A percentile compares a stretch with the other conserved stretches of the same genome.
phyloP scores from a whole-genome alignment of 2,329 filamentous ascomycete species.

The Didymellaceae sp. region DNA sequence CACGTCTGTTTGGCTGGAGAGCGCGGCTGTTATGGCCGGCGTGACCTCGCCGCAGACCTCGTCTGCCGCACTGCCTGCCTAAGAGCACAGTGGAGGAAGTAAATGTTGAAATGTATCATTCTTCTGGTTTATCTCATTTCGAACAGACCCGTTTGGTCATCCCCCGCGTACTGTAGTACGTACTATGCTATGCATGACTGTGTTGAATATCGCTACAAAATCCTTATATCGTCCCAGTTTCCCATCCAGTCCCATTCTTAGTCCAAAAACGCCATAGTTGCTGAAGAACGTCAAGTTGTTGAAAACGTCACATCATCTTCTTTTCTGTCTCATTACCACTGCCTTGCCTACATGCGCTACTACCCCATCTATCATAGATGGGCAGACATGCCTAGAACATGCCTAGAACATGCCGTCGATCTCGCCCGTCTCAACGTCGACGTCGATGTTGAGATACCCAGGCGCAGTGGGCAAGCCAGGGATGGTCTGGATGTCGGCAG shows the following conservation, averaged over 20 bases:
- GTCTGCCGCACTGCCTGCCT: no score
- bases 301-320: slow-evolving; percentile 13
- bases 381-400: no score
- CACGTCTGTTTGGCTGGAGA: no score
- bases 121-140: no score
- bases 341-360: no score
- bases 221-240: slow-evolving; percentile 4
- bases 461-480: slow-evolving; percentile 93
- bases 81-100: no score
- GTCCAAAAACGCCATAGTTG: slow-evolving; percentile 19
- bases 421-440: slow-evolving; percentile 60
- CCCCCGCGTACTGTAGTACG: no score
- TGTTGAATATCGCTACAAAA: slow-evolving; percentile 21
- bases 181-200: slow-evolving; percentile 3
- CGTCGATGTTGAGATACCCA: slow-evolving; percentile 92
- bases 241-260: neutral
- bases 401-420: slow-evolving; percentile 80
- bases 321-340: neutral
- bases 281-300: slow-evolving; percentile 19
- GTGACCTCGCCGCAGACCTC: no score
- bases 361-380: no score
- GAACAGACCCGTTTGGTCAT: no score
- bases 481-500: slow-evolving; percentile 98
- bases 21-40: no score
- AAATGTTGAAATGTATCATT: no score